Evolutionary conservation across 2,329 filamentous ascomycete genomes (phyloP), one percentile per base, ranked within the genome.

Genomic region (Fusarium zealandicum): DNA sequence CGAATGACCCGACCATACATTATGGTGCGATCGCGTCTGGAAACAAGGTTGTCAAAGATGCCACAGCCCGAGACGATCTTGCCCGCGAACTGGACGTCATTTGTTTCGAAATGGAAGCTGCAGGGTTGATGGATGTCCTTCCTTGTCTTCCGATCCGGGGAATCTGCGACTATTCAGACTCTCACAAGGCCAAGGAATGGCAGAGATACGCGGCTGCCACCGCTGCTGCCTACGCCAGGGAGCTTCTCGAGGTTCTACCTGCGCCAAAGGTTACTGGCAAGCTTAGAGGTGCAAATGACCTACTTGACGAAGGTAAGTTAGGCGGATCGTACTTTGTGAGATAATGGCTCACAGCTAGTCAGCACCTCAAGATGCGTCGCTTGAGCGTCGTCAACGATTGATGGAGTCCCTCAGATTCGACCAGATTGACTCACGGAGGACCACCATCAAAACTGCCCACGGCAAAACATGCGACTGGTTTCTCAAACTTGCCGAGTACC

Each of bases 91-190:
- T 57, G 0, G 56, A 54, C 0, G 43, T 66, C 0, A 42, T 69
- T 0, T 72, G 70, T 3, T 61, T 72, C 8, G 67, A 74, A 17
- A 73, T 69, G 70, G 70, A 72, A n/a, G 67, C 67, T 1, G 69
- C 71, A 0, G 70, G 72, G 0, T 9, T 71, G 0, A 63, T 67
- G 59, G 60, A 64, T 13, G 39, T 64, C 0, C 63, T 74, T 1
- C 69, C 71, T 0, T 77, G 71, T 27, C 48, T 78, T 0, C 65
- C 73, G 0, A 72, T 78, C n/a, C 68, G 73, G 14, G 75, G 74
- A 0, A 74, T 78, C 0, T 78, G 70, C 17, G 72, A 77, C 39
- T 78, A 77, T 39, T 66, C 72, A 4, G 75, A 78, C 49, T 70
- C 66, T 0, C 73, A 77, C 46, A 77, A 76, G 44, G 70, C 69